Conservation (phyloP, 805 yeast genomes). For the Hermanozyma aechmeae region DNA sequence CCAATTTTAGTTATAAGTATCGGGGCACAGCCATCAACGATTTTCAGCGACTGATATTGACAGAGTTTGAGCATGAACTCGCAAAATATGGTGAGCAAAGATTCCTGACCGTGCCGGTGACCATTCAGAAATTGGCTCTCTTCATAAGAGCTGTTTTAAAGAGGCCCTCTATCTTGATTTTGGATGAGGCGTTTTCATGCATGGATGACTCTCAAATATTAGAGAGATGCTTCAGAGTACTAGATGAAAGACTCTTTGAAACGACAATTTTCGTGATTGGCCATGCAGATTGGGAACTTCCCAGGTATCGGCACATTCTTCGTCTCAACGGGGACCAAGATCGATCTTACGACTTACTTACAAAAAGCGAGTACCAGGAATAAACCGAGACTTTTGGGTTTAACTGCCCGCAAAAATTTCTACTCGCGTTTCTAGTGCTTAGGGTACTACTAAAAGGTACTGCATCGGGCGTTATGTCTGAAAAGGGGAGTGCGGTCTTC, state of each 20-base stretch:
- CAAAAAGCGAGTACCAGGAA: conserved; percentile 1
- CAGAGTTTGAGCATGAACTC: conserved; percentile 19
- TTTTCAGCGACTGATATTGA: conserved; percentile 12
- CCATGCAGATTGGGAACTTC: conserved; percentile 75
- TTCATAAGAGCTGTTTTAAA: conserved; percentile 73
- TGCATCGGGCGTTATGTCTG: no score
- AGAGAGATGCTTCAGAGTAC: no score
- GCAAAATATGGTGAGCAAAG: conserved; percentile 20
- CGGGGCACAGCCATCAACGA: conserved; percentile 9
- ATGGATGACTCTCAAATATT: conserved; percentile 71
- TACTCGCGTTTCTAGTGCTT: not conserved
- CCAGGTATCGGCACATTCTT: conserved; percentile 46
- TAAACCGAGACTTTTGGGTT: not conserved
- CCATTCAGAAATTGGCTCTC: conserved; percentile 70
- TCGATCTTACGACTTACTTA: conserved; percentile 12
- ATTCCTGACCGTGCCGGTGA: conserved; percentile 51
- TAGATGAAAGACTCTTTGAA: conserved; percentile 11
- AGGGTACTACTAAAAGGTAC: not conserved
- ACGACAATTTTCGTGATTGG: conserved; percentile 77
- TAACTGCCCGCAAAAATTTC: not conserved
- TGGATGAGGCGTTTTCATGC: conserved; percentile 91
- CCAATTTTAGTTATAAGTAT: conserved; percentile 39
- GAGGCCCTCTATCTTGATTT: conserved; percentile 65
- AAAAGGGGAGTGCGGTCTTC: no score
- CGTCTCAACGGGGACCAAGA: conserved; percentile 21